Evolutionary conservation across 1,139 yeast species (phyloP).

Genomic region (Debaryomyces sp.): DNA sequence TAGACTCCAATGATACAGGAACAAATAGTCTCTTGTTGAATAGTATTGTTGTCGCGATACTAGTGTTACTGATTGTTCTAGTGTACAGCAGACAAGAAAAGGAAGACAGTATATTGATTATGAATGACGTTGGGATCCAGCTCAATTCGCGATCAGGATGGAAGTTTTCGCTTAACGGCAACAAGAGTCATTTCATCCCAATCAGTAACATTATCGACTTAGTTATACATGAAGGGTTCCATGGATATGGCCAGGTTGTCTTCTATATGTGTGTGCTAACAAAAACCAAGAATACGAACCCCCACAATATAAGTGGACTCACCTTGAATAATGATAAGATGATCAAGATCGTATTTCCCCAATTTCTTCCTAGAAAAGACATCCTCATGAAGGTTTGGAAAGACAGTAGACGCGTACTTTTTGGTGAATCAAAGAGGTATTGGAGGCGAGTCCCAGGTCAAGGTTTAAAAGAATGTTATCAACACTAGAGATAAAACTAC

Average conservation of each 20-base stretch:
- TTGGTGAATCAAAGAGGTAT: slow-evolving; percentile 38
- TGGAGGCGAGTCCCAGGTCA: slow-evolving; percentile 51
- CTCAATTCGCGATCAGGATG: slow-evolving; percentile 30
- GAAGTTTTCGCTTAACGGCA: slow-evolving; percentile 26
- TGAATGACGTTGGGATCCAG: slow-evolving; percentile 44
- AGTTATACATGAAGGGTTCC: slow-evolving; percentile 70
- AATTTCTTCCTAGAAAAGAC: slow-evolving; percentile 47
- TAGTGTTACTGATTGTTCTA: slow-evolving; percentile 15
- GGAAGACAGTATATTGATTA: slow-evolving; percentile 36
- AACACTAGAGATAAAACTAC: neutral
- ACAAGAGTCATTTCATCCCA: slow-evolving; percentile 48
- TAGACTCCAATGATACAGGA: neutral
- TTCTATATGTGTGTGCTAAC: slow-evolving; percentile 61
- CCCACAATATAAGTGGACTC: slow-evolving; percentile 1
- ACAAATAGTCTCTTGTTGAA: neutral
- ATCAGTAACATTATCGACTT: slow-evolving; percentile 56
- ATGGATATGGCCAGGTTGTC: slow-evolving; percentile 60
- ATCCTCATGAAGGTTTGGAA: slow-evolving; percentile 44
- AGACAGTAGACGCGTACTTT: slow-evolving; percentile 39
- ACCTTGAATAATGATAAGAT: slow-evolving; percentile 23
- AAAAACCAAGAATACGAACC: slow-evolving; percentile 26
- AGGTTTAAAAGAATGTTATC: slow-evolving; percentile 26
- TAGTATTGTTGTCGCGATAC: neutral
- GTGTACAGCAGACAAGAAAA: slow-evolving; percentile 24
- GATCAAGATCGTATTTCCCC: slow-evolving; percentile 53